Base-by-base conservation (phyloP, 2,329 filamentous ascomycete species). In the Hypoxylon sp. region DNA sequence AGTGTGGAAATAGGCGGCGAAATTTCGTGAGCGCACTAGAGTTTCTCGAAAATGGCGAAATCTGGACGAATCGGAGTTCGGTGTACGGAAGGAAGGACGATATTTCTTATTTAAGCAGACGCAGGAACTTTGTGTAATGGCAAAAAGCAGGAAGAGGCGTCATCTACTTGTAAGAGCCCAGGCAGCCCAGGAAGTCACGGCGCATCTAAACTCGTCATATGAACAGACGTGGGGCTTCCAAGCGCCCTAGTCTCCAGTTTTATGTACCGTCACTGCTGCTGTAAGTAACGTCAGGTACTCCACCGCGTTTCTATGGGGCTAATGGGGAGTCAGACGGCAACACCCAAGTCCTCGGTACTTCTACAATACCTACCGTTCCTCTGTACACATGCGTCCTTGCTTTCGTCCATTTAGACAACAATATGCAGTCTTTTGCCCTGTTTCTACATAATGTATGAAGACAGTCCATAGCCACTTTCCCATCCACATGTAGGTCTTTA, bases 11-110 rank as follows among this genome's bases (percentile, higher is more conserved):
- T 42, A n/a, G 58, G 62, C 54, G 58, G 52, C 63, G 51, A 62
- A 55, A 59, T 65, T 70, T 62, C 11, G 52, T 17, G 21, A 11
- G 67, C 56, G 67, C 64, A 70, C 64, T 56, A 50, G 52, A 48
- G 35, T 63, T 63, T 62, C 37, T 62, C 17, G 32, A 44, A 53
- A 68, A 51, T 29, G 47, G n/a, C 37, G 53, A 62, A 55, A 42
- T 17, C 8, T 60, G 29, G 56, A 55, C 56, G 15, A 62, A 65
- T 70, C 61, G 65, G 68, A 62, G 56, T 46, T 67, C 63, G 42
- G 65, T 39, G 55, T 48, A 52, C 37, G 48, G 54, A 63, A 53
- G 53, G 44, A 31, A 15, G 60, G 46, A 55, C 48, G 37, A 37
- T 39, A 46, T 39, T 56, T 55, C 50, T 59, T 67, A 63, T 63